Evolutionary conservation across 2,329 filamentous ascomycete species (phyloP).

Genomic region (Hypoxylon rubiginosum): DNA sequence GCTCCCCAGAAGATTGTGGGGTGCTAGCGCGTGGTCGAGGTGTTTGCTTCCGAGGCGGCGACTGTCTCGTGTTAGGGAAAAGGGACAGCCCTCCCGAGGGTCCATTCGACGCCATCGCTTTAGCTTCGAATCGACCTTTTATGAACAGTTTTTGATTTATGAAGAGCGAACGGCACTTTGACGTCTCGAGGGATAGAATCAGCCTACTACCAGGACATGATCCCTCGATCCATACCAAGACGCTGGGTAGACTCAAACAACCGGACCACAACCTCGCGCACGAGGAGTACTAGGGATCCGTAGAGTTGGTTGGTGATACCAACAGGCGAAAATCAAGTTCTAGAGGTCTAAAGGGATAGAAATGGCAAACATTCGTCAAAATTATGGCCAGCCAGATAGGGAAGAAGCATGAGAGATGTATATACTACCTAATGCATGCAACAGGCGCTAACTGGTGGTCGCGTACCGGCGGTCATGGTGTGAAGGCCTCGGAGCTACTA

Average conservation of each 20-base stretch:
- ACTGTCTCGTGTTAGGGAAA: constrained; percentile 65
- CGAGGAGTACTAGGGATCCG: constrained; percentile 16
- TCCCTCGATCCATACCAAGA: constrained; percentile 28
- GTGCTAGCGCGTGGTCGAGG: constrained; percentile 51
- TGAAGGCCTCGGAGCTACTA: constrained; percentile 32
- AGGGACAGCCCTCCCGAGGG: constrained; percentile 67
- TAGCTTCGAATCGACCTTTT: constrained; percentile 15
- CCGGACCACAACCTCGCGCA: constrained; percentile 21
- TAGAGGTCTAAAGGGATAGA: constrained; percentile 22
- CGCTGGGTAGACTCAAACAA: constrained; percentile 12
- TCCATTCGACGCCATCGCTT: constrained; percentile 43
- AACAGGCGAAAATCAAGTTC: constrained; percentile 26
- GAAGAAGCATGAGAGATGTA: constrained; percentile 43
- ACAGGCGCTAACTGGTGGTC: constrained; percentile 37
- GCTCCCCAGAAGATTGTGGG: constrained; percentile 47
- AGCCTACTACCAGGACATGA: constrained; percentile 33
- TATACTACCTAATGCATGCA: constrained; percentile 45
- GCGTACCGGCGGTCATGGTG: constrained; percentile 35
- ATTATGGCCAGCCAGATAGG: constrained; percentile 32
- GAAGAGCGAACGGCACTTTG: constrained; percentile 2
- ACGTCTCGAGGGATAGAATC: constrained; percentile 18
- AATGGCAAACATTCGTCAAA: constrained; percentile 35
- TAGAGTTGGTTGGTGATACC: constrained; percentile 20
- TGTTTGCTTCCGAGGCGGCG: constrained; percentile 60
- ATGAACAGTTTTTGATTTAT: constrained; percentile 12